Base-by-base conservation (phyloP, 2,329 filamentous ascomycete species). In the Fusarium oxysporum region DNA sequence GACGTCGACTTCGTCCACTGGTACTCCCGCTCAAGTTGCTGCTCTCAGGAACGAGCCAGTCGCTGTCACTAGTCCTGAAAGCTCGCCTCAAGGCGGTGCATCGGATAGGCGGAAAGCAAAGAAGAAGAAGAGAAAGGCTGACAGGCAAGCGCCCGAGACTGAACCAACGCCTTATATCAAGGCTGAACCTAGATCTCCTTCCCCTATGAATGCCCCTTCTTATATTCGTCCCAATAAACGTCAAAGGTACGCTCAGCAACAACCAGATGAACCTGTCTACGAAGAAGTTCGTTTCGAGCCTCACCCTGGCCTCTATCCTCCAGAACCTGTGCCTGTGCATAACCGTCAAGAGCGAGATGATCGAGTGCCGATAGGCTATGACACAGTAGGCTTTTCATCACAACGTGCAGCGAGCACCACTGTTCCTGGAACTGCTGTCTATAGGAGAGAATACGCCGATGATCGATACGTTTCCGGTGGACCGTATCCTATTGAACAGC, bases 101-200 rank as follows among this genome's bases (percentile, higher is more conserved):
- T 73, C 76, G 17, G 88, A 86, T n/a, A 88, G 84, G 77, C 89
- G 84, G 74, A 87, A 83, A 66, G 78, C 78, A 30, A 86, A 85
- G 72, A 87, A 83, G 66, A 87, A 86, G 75, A 90, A 88, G 78
- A 88, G 84, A 73, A 86, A 86, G 81, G 84, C 84, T 45, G 88
- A 88, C 67, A 83, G 81, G 75, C 84, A 84, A 83, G 84, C 81
- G 78, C 82, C 80, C 55, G 86, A 87, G 69, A 78, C 81, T 45
- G 84, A 86, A 57, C 81, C 80, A 41, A 86, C 85, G 38, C 88
- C 89, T 14, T 85, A 86, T 71, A 91, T 92, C 75, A 92, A 92
- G 76, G 82, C 86, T 30, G 91, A 92, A 77, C 90, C 90, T n/a
- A 85, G 84, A 53, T 92, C 91, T 4, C 87, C 88, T 3, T 92